Conservation (phyloP, 2,329 filamentous ascomycete species). For the Conoideocrella luteorostrata region DNA sequence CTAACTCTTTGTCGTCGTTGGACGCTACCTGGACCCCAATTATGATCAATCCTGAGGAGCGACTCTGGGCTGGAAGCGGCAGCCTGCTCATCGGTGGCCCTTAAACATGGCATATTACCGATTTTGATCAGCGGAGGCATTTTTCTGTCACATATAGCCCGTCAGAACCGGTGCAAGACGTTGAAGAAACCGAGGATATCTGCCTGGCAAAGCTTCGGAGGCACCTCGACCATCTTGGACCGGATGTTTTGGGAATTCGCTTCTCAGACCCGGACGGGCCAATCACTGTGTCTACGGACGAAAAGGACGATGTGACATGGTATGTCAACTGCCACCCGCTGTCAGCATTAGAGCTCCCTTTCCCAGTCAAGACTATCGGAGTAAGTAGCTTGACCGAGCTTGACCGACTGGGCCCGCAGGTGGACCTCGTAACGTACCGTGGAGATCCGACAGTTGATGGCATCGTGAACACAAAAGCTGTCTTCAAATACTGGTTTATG, state of each 20-base stretch:
- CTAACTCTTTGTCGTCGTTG: too few species aligned
- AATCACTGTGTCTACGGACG: slow-evolving; percentile 13
- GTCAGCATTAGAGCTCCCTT: slow-evolving; percentile 11
- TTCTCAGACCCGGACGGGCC: slow-evolving; percentile 14
- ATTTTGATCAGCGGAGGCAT: slow-evolving; percentile 18
- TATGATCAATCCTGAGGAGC: slow-evolving; percentile 5
- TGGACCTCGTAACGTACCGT: slow-evolving; percentile 19
- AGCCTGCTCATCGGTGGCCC: slow-evolving; percentile 11
- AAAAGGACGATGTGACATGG: slow-evolving; percentile 20
- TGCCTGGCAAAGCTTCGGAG: slow-evolving; percentile 16
- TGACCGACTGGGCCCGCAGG: slow-evolving; percentile 18
- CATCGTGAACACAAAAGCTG: slow-evolving; percentile 11
- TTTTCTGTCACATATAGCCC: slow-evolving; percentile 16
- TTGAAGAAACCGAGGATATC: slow-evolving; percentile 14
- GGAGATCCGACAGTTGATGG: not conserved
- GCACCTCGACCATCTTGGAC: slow-evolving; percentile 13
- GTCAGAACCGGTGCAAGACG: slow-evolving; percentile 12
- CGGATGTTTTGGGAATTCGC: slow-evolving; percentile 16
- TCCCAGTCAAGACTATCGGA: slow-evolving; percentile 7
- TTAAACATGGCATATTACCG: slow-evolving; percentile 18
- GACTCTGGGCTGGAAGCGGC: slow-evolving; percentile 3
- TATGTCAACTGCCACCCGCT: slow-evolving; percentile 20
- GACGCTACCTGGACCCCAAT: not conserved
- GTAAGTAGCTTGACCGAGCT: slow-evolving; percentile 22
- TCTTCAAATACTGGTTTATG: slow-evolving; percentile 30